Conservation (phyloP, 2,329 filamentous ascomycete genomes). For the Chalaropsis thielavioides region DNA sequence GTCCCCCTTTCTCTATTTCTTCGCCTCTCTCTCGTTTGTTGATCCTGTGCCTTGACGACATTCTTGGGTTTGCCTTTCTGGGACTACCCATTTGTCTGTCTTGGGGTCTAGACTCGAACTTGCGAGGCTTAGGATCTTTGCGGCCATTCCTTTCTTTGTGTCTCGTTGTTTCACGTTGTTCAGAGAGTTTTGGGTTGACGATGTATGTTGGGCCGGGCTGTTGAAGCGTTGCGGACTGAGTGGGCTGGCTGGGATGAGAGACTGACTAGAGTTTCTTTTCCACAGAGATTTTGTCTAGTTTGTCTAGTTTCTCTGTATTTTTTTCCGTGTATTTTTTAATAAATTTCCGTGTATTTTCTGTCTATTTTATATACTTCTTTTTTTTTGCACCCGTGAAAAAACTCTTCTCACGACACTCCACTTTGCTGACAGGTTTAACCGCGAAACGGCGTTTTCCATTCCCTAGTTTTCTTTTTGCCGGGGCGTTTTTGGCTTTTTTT, state of each 20-base stretch:
- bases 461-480: neutral
- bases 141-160: conserved; percentile 1
- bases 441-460: neutral
- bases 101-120: neutral
- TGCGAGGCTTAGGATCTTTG: neutral
- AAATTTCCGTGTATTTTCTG: neutral
- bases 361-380: neutral
- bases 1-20: neutral
- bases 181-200: neutral
- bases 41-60: neutral
- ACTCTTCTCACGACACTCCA: neutral
- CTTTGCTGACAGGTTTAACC: neutral
- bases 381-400: neutral
- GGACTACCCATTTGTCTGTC: no score
- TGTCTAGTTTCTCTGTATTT: no score
- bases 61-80: neutral
- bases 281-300: no score
- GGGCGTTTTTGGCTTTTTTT: conserved; percentile 1
- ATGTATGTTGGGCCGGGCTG: neutral
- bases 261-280: neutral
- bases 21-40: neutral
- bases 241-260: neutral
- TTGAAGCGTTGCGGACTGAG: neutral
- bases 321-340: neutral
- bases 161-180: neutral